Evolutionary conservation across 202 grass and related monocot species (phyloP).

Genomic region (Eragrostis tef): DNA sequence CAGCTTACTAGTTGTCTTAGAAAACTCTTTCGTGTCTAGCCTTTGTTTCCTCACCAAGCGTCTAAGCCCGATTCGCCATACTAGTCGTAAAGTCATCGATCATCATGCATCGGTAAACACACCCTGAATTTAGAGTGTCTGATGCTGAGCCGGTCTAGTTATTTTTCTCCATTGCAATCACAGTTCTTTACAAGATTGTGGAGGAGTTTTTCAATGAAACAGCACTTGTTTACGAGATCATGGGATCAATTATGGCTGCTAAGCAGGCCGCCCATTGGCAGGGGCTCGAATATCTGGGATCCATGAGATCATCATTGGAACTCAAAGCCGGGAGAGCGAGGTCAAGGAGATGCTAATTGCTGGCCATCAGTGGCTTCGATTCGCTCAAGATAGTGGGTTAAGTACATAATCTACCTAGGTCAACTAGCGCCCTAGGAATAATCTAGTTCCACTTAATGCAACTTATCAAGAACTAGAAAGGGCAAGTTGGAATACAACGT

Average conservation of each 20-base stretch:
- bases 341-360: not conserved
- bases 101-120: not conserved
- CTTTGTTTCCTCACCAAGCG: constrained; percentile 20
- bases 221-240: constrained; percentile 27
- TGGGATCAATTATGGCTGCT: constrained; percentile 34
- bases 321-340: not conserved
- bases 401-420: constrained; percentile 30
- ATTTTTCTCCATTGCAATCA: not conserved
- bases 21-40: not conserved
- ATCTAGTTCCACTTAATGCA: not conserved
- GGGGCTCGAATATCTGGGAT: constrained; percentile 36
- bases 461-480: constrained; percentile 41
- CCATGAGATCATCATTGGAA: constrained; percentile 14
- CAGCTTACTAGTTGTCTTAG: not conserved
- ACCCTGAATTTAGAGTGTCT: constrained; percentile 23
- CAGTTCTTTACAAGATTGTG: constrained; percentile 24
- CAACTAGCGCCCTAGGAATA: constrained; percentile 23
- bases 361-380: constrained; percentile 23
- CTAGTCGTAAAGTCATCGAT: not conserved
- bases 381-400: not conserved
- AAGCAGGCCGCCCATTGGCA: constrained; percentile 19
- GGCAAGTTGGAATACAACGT: not conserved
- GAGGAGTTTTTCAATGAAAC: not conserved
- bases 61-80: constrained; percentile 5
- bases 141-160: not conserved